phyloP scores from a whole-genome alignment of 2,329 filamentous ascomycete species.

The Cadophora gregata region DNA sequence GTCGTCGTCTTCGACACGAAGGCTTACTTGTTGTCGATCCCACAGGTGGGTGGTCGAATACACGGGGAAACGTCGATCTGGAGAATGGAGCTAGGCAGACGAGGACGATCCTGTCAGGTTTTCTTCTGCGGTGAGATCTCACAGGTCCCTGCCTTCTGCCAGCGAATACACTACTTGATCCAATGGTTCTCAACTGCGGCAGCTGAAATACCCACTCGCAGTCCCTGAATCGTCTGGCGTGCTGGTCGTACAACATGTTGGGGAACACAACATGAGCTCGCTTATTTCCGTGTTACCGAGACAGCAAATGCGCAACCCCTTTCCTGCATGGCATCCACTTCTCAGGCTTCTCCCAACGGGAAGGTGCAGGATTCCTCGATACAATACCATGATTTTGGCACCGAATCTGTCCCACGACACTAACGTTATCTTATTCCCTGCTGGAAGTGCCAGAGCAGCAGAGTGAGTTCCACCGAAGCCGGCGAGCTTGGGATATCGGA shows the following conservation, averaged over 20 bases:
- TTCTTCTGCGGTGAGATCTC: background rate
- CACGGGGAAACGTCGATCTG: slow-evolving; percentile 5
- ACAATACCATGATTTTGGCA: background rate
- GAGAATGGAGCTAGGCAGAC: background rate
- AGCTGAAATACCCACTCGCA: slow-evolving; percentile 2
- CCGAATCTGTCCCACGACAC: background rate
- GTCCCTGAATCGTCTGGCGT: slow-evolving; percentile 1
- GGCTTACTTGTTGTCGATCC: background rate
- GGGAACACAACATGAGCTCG: slow-evolving; percentile 12
- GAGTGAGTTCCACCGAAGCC: background rate
- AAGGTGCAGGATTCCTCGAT: background rate
- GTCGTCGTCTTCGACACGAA: background rate
- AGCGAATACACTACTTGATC: background rate
- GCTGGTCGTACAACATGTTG: background rate
- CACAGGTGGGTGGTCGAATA: background rate
- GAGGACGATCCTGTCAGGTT: background rate
- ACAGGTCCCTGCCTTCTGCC: background rate
- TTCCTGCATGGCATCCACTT: slow-evolving; percentile 6
- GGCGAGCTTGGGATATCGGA: background rate
- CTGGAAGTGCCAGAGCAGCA: background rate
- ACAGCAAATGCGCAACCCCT: background rate
- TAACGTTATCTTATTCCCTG: background rate
- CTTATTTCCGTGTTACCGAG: slow-evolving; percentile 11
- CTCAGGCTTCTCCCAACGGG: slow-evolving; percentile 2
- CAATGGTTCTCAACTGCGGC: background rate